Evolutionary conservation across 2,329 filamentous ascomycete genomes (phyloP), one percentile per base, ranked within the genome.

Genomic region (Phoma herbarum): DNA sequence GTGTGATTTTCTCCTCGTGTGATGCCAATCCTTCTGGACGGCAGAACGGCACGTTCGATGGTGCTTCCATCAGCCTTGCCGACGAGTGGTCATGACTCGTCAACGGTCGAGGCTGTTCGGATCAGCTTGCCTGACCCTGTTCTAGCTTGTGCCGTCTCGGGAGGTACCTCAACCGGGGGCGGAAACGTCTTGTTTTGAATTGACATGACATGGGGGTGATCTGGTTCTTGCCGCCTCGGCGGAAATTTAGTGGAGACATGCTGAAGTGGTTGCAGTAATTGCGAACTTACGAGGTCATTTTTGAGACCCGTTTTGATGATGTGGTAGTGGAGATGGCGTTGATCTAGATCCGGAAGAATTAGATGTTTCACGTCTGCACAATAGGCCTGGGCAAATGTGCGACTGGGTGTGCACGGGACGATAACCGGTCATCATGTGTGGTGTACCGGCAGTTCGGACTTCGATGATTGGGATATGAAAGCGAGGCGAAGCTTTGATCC

Each of bases 341-440:
- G 43, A 39, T 52, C 48, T 57, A 43, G 55, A 16, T n/a, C 49
- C 49, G 55, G 55, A 52, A 58, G 44, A 58, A 58, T 45, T 52
- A 47, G 35, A 26, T 14, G 47, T 35, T 45, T 42, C 33, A 42
- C 5, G 18, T 20, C 16, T 46, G 20, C 22, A 20, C n/a, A 39
- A 28, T 3, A 10, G 4, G 33, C 31, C 23, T 37, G 43, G 12
- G 25, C 31, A n/a, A 35, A 5, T n/a, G 7, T 7, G 42, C 6
- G 7, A 16, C 7, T 46, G 28, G n/a, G n/a, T 35, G 20, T 25
- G 35, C 43, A 48, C 28, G 22, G 33, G 23, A 42, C 22, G 20
- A 18, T 9, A 4, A 35, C 16, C 28, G 28, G 46, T 47, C 26
- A 33, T 23, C 28, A 45, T 51, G 46, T 39, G n/a, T n/a, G n/a